Evolutionary conservation across 2,329 filamentous ascomycete species (phyloP).

Genomic region (Penicillium digitatum): DNA sequence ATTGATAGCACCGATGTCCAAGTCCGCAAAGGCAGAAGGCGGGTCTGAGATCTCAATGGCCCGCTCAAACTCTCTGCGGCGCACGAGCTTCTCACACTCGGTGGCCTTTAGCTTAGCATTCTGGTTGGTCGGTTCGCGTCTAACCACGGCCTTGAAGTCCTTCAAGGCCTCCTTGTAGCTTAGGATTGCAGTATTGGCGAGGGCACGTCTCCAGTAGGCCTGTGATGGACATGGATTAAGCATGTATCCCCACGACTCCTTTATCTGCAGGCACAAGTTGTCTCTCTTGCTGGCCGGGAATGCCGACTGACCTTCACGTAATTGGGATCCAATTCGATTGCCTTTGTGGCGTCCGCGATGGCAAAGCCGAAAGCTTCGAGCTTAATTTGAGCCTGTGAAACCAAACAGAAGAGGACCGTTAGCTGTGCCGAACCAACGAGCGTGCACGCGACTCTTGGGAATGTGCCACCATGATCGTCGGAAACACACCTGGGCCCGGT

Average conservation of each 20-base stretch:
- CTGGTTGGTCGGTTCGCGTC: conserved; percentile 80
- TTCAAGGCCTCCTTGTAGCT: conserved; percentile 81
- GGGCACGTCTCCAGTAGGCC: conserved; percentile 91
- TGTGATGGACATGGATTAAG: conserved; percentile 36
- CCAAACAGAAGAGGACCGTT: neutral
- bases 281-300: neutral
- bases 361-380: conserved; percentile 93
- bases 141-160: conserved; percentile 88
- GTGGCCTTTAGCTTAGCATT: conserved; percentile 86
- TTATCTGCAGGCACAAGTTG: neutral
- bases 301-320: conserved; percentile 70
- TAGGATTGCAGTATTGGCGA: conserved; percentile 87
- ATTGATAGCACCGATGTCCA: conserved; percentile 80
- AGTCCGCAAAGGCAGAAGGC: conserved; percentile 82
- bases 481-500: conserved; percentile 78
- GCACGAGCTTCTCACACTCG: conserved; percentile 92
- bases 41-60: conserved; percentile 92
- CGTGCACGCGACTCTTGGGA: conserved; percentile 1
- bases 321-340: conserved; percentile 80
- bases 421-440: neutral
- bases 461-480: conserved; percentile 17
- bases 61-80: conserved; percentile 85
- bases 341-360: conserved; percentile 83
- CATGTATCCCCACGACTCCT: neutral
- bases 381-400: conserved; percentile 78